A percentile compares a stretch with the other conserved stretches of the same genome.
Evolutionary conservation across 1,284 basidiomycete genomes (phyloP).

Genomic region (Inonotus obliquus): DNA sequence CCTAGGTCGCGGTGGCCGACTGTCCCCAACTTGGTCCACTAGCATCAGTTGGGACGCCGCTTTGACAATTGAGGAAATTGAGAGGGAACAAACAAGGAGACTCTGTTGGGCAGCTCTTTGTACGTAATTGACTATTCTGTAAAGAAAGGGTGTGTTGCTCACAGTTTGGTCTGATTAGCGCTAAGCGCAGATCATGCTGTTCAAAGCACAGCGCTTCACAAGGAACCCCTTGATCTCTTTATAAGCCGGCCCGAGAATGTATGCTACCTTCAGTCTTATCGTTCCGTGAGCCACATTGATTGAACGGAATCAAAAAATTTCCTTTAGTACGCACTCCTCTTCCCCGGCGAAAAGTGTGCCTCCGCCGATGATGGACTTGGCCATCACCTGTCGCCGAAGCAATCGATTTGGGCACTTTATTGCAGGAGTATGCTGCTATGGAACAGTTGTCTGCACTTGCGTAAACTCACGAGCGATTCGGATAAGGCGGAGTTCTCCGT

Average conservation of each 20-base stretch:
- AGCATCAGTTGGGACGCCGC: slow-evolving; percentile 55
- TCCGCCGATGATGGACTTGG: slow-evolving; percentile 35
- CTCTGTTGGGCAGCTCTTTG: slow-evolving; percentile 68
- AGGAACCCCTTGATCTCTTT: slow-evolving; percentile 49
- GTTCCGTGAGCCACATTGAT: not conserved
- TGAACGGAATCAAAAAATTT: slow-evolving; percentile 28
- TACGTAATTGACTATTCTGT: not conserved
- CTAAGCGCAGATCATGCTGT: slow-evolving; percentile 61
- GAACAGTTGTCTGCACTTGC: slow-evolving; percentile 57
- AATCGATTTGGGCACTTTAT: slow-evolving; percentile 73
- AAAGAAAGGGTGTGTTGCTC: slow-evolving; percentile 19
- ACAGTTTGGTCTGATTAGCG: not conserved
- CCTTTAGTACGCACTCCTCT: slow-evolving; percentile 47
- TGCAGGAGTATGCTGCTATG: slow-evolving; percentile 75
- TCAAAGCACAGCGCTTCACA: slow-evolving; percentile 59
- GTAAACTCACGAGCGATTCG: slow-evolving; percentile 40
- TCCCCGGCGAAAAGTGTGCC: slow-evolving; percentile 58
- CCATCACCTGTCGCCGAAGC: slow-evolving; percentile 49
- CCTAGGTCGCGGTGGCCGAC: slow-evolving; percentile 33
- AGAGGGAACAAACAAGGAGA: slow-evolving; percentile 63
- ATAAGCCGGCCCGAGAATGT: slow-evolving; percentile 62
- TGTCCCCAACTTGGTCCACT: slow-evolving; percentile 42
- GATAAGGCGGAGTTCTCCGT: slow-evolving; percentile 55
- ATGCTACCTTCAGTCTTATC: slow-evolving; percentile 28
- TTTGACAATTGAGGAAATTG: slow-evolving; percentile 50